Evolutionary conservation across 2,329 filamentous ascomycete genomes (phyloP).

Genomic region (Aspergillus tanneri): DNA sequence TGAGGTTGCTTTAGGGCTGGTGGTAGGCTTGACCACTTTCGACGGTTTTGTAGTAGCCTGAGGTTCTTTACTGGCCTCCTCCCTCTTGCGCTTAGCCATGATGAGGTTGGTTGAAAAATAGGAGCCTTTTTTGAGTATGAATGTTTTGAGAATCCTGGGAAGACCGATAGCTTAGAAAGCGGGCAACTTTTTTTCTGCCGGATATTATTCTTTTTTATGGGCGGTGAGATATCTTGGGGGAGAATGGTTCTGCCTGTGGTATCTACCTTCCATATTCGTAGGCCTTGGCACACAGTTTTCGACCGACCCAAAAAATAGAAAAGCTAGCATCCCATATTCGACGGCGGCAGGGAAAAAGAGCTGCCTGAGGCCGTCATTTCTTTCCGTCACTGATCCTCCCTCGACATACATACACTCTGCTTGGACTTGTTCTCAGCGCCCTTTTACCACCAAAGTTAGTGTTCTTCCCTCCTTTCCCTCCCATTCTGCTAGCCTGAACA

Average conservation of each 20-base stretch:
- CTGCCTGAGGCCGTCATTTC: constrained; percentile 27
- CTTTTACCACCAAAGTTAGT: too few species aligned
- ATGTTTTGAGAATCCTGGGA: not conserved
- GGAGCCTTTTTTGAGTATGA: not conserved
- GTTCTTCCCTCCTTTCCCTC: constrained; percentile 4
- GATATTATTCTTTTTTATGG: constrained; percentile 11
- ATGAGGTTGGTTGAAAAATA: not conserved
- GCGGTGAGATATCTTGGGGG: constrained; percentile 13
- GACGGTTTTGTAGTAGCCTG: constrained; percentile 26
- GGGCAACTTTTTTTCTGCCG: constrained; percentile 29
- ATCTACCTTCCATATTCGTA: not conserved
- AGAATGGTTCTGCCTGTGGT: not conserved
- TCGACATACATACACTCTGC: too few species aligned
- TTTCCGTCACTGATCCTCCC: too few species aligned
- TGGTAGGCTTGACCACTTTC: constrained; percentile 36
- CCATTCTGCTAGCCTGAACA: constrained; percentile 18
- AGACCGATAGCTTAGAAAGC: constrained; percentile 8
- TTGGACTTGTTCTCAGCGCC: too few species aligned
- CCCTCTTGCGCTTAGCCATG: constrained; percentile 50
- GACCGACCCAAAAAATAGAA: too few species aligned
- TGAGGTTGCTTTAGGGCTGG: constrained; percentile 17
- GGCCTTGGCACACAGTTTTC: too few species aligned
- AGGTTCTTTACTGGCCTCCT: constrained; percentile 29
- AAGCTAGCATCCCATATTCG: too few species aligned
- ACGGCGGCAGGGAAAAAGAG: too few species aligned